Evolutionary conservation across 306 rosid genomes (phyloP).

Genomic region (Fagus crenata): DNA sequence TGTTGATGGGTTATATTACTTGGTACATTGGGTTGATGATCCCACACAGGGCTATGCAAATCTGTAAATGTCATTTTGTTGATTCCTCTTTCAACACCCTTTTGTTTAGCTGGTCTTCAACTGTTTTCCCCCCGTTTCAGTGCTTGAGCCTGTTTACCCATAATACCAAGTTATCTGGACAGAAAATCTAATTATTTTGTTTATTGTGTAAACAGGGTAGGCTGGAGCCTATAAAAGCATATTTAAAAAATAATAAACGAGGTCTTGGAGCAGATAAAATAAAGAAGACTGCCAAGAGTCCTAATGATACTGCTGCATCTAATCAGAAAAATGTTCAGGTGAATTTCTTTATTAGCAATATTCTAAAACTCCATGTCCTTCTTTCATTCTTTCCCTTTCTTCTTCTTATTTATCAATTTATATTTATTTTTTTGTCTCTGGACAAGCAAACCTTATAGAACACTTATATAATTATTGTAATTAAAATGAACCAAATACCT

Average conservation of each 20-base stretch:
- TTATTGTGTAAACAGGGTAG: conserved; percentile 64
- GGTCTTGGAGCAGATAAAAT: conserved; percentile 83
- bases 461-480: background rate
- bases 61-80: background rate
- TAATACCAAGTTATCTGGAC: background rate
- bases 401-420: background rate
- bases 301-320: conserved; percentile 32
- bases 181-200: conserved; percentile 17
- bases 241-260: conserved; percentile 70
- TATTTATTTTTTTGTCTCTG: background rate
- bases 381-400: background rate
- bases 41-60: background rate
- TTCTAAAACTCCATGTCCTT: background rate
- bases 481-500: no score
- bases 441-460: background rate
- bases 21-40: background rate
- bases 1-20: background rate
- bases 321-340: conserved; percentile 51
- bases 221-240: conserved; percentile 70
- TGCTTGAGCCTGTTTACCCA: background rate
- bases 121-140: background rate
- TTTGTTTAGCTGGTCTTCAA: background rate
- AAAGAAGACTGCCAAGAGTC: conserved; percentile 50
- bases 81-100: background rate
- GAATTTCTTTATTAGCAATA: conserved; percentile 20